Evolutionary conservation across 2,329 filamentous ascomycete species (phyloP).

Genomic region (Pyricularia grisea): DNA sequence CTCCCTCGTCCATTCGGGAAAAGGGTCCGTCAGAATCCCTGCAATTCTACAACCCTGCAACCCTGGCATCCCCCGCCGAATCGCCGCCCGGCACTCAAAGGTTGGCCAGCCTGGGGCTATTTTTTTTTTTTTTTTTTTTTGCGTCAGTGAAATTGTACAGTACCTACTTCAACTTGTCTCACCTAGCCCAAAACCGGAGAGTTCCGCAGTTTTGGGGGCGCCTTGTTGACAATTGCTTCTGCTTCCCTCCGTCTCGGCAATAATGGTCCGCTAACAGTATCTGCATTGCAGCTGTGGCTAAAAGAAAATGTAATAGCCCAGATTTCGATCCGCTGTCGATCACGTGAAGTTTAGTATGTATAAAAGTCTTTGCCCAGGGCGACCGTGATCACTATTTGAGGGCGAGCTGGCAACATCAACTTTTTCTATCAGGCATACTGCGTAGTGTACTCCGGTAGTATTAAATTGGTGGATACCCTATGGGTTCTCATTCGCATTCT

Average conservation of each 20-base stretch:
- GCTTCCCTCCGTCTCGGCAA: background rate
- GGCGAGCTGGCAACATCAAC: too few relatives aligned
- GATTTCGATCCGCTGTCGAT: background rate
- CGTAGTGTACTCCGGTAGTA: too few relatives aligned
- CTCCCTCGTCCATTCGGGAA: background rate
- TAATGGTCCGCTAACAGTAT: background rate
- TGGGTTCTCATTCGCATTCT: background rate
- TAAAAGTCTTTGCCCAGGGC: too few relatives aligned
- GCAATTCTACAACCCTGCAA: background rate
- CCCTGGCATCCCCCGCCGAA: background rate
- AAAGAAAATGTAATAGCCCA: background rate
- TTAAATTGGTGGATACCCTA: too few relatives aligned
- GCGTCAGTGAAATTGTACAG: too few relatives aligned
- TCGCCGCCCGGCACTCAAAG: background rate
- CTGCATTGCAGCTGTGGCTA: background rate
- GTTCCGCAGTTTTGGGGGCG: background rate
- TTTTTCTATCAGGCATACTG: too few relatives aligned
- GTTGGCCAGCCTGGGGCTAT: background rate
- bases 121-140: too few relatives aligned
- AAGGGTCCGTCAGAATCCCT: background rate
- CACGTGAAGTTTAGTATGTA: background rate
- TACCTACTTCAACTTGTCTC: background rate
- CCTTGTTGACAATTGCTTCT: background rate
- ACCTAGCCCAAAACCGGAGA: too few relatives aligned
- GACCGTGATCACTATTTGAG: too few relatives aligned